Conservation (phyloP, 768 basidiomycete genomes). For the Kwoniella dejecticola region DNA sequence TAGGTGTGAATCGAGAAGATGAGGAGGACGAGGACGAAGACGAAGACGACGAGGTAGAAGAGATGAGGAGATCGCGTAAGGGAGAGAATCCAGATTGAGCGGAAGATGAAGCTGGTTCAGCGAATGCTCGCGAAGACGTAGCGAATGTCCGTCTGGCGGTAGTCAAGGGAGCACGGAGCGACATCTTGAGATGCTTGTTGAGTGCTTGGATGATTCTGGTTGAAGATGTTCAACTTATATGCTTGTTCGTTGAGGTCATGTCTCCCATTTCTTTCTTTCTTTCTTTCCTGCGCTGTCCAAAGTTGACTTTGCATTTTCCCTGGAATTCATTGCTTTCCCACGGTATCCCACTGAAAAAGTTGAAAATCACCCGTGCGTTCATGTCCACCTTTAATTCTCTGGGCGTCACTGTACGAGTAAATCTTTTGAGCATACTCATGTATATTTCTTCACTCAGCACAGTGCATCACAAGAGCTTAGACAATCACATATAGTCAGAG, state of each 20-base stretch:
- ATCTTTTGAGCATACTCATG: not conserved
- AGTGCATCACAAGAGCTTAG: too few relatives aligned
- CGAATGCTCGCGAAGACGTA: not conserved
- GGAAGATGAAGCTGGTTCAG: not conserved
- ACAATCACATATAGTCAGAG: too few relatives aligned
- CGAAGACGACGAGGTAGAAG: conserved; percentile 11
- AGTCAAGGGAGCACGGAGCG: conserved; percentile 8
- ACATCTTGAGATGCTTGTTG: conserved; percentile 13
- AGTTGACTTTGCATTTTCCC: not conserved
- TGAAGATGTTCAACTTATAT: too few relatives aligned
- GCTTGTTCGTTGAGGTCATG: too few relatives aligned
- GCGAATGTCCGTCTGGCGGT: conserved; percentile 1
- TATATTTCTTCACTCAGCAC: too few relatives aligned
- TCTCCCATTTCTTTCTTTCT: too few relatives aligned
- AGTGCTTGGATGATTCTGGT: too few relatives aligned
- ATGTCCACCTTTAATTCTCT: not conserved
- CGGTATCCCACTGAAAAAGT: conserved; percentile 29
- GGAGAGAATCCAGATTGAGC: conserved; percentile 17
- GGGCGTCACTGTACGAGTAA: not conserved
- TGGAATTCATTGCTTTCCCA: conserved; percentile 27
- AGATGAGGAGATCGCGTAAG: conserved; percentile 21
- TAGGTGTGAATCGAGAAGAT: conserved; percentile 5
- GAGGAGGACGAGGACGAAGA: conserved; percentile 10
- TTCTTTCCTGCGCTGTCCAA: too few relatives aligned
- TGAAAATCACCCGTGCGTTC: conserved; percentile 13